A percentile compares a stretch with the other conserved stretches of the same genome.
phyloP scores from a whole-genome alignment of 768 basidiomycete species.

The Russula foetens region DNA sequence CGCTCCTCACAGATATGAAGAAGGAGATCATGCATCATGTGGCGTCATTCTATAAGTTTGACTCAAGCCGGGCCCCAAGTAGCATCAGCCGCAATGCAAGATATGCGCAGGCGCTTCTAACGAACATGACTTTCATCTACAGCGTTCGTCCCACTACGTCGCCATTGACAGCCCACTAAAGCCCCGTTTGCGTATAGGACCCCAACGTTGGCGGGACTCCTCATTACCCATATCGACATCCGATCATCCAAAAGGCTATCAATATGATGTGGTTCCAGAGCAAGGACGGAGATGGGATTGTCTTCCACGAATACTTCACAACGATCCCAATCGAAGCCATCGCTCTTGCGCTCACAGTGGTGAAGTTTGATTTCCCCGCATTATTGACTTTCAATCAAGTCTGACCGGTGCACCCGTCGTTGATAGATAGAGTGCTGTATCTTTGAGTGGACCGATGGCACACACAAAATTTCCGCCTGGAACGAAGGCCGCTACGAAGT shows the following conservation, averaged over 20 bases:
- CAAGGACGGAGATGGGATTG: neutral
- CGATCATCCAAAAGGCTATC: conserved; percentile 3
- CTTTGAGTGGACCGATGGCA: conserved; percentile 1
- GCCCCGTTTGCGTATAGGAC: neutral
- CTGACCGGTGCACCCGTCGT: neutral
- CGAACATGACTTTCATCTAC: neutral
- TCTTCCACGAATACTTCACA: neutral
- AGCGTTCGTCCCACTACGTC: neutral
- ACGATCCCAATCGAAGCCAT: neutral
- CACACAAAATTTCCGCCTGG: neutral
- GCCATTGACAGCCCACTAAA: neutral
- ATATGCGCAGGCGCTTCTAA: neutral
- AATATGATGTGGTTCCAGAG: conserved; percentile 2
- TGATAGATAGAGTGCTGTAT: conserved; percentile 2
- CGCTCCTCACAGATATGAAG: neutral
- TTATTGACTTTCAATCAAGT: neutral
- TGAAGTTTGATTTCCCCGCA: too few relatives aligned
- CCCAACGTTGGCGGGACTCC: neutral
- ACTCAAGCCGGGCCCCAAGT: neutral
- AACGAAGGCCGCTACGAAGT: neutral
- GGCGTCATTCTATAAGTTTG: neutral
- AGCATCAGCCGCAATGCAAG: neutral
- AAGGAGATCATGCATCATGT: neutral
- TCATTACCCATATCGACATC: conserved; percentile 4
- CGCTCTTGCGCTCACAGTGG: conserved; percentile 4